Percentiles rank a stretch among this genome's conserved stretches.
Conservation (phyloP, 1,284 basidiomycete genomes). For the Moniliophthora roreri region DNA sequence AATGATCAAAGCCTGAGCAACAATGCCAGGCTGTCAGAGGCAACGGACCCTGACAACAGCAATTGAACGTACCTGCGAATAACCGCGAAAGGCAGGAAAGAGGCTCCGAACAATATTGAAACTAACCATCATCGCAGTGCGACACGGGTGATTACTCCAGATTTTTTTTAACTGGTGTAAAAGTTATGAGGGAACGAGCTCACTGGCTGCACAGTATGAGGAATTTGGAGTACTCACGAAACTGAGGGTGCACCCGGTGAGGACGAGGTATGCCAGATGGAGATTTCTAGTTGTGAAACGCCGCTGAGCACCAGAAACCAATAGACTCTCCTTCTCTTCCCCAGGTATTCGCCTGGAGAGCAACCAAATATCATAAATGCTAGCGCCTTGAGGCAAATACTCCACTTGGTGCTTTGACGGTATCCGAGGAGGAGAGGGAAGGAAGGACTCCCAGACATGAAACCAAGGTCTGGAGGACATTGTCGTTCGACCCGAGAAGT, state of each 20-base stretch:
- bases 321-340: constrained; percentile 35
- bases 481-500: constrained; percentile 2
- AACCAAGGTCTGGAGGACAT: constrained; percentile 9
- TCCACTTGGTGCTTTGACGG: constrained; percentile 14
- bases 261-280: constrained; percentile 53
- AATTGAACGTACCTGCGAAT: constrained; percentile 57
- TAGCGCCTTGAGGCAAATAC: constrained; percentile 19
- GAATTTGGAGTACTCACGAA: constrained; percentile 36
- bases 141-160: constrained; percentile 64
- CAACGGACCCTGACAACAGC: constrained; percentile 13
- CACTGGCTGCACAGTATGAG: constrained; percentile 3
- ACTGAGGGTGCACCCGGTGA: constrained; percentile 52
- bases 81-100: constrained; percentile 77
- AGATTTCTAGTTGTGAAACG: constrained; percentile 54
- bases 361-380: constrained; percentile 60
- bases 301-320: constrained; percentile 69
- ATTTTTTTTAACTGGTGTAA: constrained; percentile 43
- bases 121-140: constrained; percentile 62
- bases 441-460: constrained; percentile 17
- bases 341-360: constrained; percentile 54
- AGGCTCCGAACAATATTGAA: constrained; percentile 70
- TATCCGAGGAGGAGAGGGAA: constrained; percentile 21
- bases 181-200: constrained; percentile 11
- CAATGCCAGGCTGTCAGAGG: constrained; percentile 8
- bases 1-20: constrained; percentile 63